Evolutionary conservation across 257 asterid species (phyloP).

Genomic region (Solanum okadae): DNA sequence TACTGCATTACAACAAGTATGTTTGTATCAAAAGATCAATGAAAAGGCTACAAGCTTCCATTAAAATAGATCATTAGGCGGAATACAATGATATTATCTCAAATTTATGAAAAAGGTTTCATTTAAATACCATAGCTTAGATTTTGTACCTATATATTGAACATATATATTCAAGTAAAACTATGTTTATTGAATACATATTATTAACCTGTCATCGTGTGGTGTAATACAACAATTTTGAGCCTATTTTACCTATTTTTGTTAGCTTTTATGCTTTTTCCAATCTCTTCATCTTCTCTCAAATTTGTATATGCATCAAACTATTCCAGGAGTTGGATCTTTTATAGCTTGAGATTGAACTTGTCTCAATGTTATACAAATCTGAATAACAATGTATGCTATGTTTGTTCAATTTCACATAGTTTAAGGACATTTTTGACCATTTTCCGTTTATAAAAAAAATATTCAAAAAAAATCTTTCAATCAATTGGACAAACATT

Average conservation of each 20-base stretch:
- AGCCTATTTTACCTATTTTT: too few relatives aligned
- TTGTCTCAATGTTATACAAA: too few relatives aligned
- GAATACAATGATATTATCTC: not conserved
- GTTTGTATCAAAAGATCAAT: not conserved
- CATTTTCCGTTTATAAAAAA: not conserved
- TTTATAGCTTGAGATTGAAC: too few relatives aligned
- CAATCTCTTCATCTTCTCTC: too few relatives aligned
- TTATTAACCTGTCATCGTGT: too few relatives aligned
- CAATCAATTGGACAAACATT: not conserved
- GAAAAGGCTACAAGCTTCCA: not conserved
- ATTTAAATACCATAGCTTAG: not conserved
- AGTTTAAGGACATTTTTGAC: too few relatives aligned
- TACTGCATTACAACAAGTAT: not conserved
- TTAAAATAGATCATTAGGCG: not conserved
- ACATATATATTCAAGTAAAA: not conserved
- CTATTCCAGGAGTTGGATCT: too few relatives aligned
- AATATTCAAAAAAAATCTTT: not conserved
- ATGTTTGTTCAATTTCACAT: too few relatives aligned
- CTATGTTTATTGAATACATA: not conserved
- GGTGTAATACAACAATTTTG: too few relatives aligned
- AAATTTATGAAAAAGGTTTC: not conserved
- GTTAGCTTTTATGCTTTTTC: too few relatives aligned
- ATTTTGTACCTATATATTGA: not conserved
- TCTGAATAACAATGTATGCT: too few relatives aligned
- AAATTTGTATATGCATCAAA: too few relatives aligned